Base-by-base conservation (phyloP, 1,284 basidiomycete species). In the Marasmius oreades region DNA sequence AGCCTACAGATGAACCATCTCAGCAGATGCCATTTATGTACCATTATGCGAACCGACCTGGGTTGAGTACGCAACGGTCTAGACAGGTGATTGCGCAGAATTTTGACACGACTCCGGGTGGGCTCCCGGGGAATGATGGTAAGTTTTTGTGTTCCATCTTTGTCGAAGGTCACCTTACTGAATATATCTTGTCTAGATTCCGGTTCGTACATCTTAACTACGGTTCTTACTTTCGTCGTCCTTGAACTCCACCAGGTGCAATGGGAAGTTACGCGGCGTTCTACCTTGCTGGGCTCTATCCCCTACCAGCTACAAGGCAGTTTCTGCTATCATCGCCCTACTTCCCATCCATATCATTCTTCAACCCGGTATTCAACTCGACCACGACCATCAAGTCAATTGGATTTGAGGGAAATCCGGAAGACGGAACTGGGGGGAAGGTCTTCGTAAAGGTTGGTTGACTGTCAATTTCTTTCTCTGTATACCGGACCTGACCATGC, bases 261-360 rank as follows among this genome's bases (percentile, higher is more conserved):
- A 88, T 89, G 87, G 86, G 77, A 3, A 85, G 84, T 61, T 86
- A 84, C 59, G 82, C 77, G 2, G 73, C 78, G 0, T 88, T 84
- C 67, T 82, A 81, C 63, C 73, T 86, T 10, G 72, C 77, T 0
- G 84, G 84, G 1, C 63, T 86, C 62, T 86, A 86, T 60, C 84
- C 84, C 2, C 67, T 85, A 3, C 84, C 84, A 0, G 80, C 81
- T 7, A 86, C 84, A 0, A 70, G 71, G 8, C 84, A 85, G 61
- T 71, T 80, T 62, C 74, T 86, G 1, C 71, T 86, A 2, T 81
- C 80, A 6, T 85, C 84, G 1, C 82, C 84, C 0, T 84, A 74
- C 68, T 86, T 86, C 73, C 79, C 75, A 0, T 66, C 77, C 58
- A 75, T 86, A 51, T 80, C 82, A 0, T 82, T 86, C 70, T 76